These are phyloP conservation scores for Batkoa obscura DNA, from an alignment of 371 early-diverging fungal species.

Conservation along the genomic window DNA sequence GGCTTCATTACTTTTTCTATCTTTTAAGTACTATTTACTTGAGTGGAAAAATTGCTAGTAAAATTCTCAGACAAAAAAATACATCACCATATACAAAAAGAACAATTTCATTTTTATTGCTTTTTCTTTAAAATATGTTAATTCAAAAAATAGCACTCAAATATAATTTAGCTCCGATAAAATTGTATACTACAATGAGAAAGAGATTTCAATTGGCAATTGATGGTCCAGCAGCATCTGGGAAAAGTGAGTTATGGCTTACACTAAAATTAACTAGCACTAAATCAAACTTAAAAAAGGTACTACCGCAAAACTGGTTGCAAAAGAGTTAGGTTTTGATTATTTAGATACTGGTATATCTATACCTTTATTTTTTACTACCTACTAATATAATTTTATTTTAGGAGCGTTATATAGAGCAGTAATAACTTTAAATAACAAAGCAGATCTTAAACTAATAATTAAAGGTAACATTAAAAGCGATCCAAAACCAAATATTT, in stretches of 20 bases:
- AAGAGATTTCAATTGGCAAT: conserved; percentile 56
- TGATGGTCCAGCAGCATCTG: conserved; percentile 85
- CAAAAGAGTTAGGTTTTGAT: conserved; percentile 45
- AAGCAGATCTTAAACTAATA: background rate
- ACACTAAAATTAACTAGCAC: background rate
- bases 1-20: too few species aligned
- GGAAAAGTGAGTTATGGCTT: conserved; percentile 53
- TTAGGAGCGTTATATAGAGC: conserved; percentile 29
- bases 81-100: too few species aligned
- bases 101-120: too few species aligned
- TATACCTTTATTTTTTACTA: background rate
- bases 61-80: too few species aligned
- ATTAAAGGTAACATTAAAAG: conserved; percentile 30
- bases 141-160: too few species aligned
- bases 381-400: background rate
- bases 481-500: conserved; percentile 8
- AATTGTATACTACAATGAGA: too few species aligned
- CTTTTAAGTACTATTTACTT: too few species aligned
- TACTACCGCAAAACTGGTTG: conserved; percentile 50
- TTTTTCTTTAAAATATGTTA: too few species aligned
- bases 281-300: conserved; percentile 16
- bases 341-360: conserved; percentile 61
- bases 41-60: too few species aligned
- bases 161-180: too few species aligned
- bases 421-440: conserved; percentile 13